Evolutionary conservation across 352 stramenopile species (phyloP).

Genomic region (Phytophthora podocarpi): DNA sequence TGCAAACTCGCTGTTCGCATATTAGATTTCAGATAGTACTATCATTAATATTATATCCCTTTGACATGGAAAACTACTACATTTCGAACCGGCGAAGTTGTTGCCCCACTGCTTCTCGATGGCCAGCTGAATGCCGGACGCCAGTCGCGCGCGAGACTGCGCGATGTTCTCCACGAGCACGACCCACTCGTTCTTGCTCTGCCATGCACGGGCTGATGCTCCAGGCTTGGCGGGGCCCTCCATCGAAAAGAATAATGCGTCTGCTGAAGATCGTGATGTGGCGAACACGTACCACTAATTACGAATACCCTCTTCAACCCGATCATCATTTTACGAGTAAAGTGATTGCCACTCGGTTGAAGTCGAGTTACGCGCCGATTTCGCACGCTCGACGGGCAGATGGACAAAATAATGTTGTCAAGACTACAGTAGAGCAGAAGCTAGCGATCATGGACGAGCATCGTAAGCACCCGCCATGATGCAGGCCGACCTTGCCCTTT

Average conservation of each 20-base stretch:
- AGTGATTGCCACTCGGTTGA: no score
- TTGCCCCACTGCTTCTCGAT: constrained; percentile 85
- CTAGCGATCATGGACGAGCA: no score
- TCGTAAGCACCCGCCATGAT: no score
- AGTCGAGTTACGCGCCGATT: no score
- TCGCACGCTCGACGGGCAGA: no score
- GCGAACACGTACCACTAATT: no score
- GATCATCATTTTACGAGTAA: no score
- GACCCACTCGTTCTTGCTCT: constrained; percentile 78
- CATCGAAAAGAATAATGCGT: constrained; percentile 14
- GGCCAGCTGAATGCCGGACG: constrained; percentile 75
- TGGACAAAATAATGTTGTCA: no score
- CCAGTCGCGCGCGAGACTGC: constrained; percentile 69
- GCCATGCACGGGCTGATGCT: constrained; percentile 39
- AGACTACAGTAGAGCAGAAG: no score
- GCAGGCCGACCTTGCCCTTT: no score
- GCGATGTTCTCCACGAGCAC: constrained; percentile 83
- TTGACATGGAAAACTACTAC: constrained; percentile 3
- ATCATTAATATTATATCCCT: constrained; percentile 1
- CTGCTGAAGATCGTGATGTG: constrained; percentile 27
- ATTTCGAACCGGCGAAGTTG: constrained; percentile 63
- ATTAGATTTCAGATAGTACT: no score
- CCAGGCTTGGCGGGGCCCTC: not conserved
- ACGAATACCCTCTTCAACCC: no score
- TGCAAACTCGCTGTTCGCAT: constrained; percentile 53